Evolutionary conservation across 805 yeast species (phyloP).

Genomic region (Yamadazyma ubonensis): DNA sequence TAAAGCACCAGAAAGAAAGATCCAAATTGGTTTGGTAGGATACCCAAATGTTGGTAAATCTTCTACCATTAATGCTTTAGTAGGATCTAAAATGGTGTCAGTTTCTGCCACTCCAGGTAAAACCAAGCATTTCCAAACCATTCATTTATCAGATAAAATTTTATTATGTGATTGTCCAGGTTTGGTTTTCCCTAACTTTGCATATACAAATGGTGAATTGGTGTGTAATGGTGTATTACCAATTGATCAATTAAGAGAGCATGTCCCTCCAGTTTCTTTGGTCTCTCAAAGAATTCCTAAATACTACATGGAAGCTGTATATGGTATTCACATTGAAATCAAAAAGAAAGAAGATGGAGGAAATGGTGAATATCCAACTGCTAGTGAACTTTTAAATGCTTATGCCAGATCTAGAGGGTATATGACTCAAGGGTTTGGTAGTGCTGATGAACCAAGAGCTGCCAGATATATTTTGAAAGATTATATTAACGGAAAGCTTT

Average conservation of each 20-base stretch:
- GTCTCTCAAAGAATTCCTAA: constrained; percentile 90
- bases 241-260: constrained; percentile 92
- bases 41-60: constrained; percentile 95
- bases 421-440: constrained; percentile 96
- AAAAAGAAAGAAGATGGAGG: constrained; percentile 85
- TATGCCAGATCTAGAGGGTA: constrained; percentile 97
- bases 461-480: constrained; percentile 90
- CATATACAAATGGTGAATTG: constrained; percentile 92
- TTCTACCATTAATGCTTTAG: constrained; percentile 95
- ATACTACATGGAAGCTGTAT: constrained; percentile 81
- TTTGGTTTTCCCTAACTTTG: constrained; percentile 96
- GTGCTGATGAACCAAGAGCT: constrained; percentile 95
- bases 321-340: constrained; percentile 86
- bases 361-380: constrained; percentile 73
- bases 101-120: constrained; percentile 99
- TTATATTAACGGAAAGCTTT: constrained; percentile 87
- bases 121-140: constrained; percentile 98
- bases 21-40: constrained; percentile 94
- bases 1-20: constrained; percentile 56
- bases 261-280: constrained; percentile 81
- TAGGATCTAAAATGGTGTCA: constrained; percentile 96
- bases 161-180: constrained; percentile 98
- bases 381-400: constrained; percentile 83
- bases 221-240: constrained; percentile 99
- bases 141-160: constrained; percentile 76